Conservation (phyloP, 1,139 yeast genomes). For the Saccharomyces hybrid region DNA sequence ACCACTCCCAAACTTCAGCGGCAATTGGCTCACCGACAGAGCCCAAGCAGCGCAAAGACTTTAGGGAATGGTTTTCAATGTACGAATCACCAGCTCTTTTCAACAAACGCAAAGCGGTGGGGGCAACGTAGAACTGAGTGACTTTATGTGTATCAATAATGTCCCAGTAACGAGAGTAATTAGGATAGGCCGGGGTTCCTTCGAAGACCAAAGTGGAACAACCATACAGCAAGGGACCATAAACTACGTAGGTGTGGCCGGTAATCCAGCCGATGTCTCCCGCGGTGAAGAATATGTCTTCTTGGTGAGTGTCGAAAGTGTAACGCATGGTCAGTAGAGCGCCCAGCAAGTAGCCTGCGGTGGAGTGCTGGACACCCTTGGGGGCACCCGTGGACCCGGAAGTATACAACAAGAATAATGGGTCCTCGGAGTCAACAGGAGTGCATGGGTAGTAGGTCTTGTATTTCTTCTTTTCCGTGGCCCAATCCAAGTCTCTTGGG, state of each 20-base stretch:
- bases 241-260: slow-evolving; percentile 76
- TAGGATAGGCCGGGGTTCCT: slow-evolving; percentile 83
- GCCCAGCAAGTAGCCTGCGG: slow-evolving; percentile 73
- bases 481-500: slow-evolving; percentile 76
- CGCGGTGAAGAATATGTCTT: slow-evolving; percentile 70
- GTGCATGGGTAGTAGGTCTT: slow-evolving; percentile 80
- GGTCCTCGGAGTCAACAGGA: slow-evolving; percentile 87
- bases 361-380: slow-evolving; percentile 87
- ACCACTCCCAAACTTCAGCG: slow-evolving; percentile 92
- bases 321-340: slow-evolving; percentile 65
- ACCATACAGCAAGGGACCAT: slow-evolving; percentile 73
- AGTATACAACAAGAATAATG: slow-evolving; percentile 85
- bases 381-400: slow-evolving; percentile 98
- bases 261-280: slow-evolving; percentile 91
- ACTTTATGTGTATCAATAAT: slow-evolving; percentile 71
- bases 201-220: slow-evolving; percentile 78
- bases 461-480: slow-evolving; percentile 60
- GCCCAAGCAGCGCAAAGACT: slow-evolving; percentile 65
- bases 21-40: slow-evolving; percentile 93
- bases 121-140: slow-evolving; percentile 83
- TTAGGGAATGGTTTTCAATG: slow-evolving; percentile 57
- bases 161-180: slow-evolving; percentile 75
- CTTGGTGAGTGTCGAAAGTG: slow-evolving; percentile 67
- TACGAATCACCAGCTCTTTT: slow-evolving; percentile 73
- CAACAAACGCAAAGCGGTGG: slow-evolving; percentile 76